Base-by-base conservation (phyloP, 257 asterid species). In the Salvia rosmarinus region DNA sequence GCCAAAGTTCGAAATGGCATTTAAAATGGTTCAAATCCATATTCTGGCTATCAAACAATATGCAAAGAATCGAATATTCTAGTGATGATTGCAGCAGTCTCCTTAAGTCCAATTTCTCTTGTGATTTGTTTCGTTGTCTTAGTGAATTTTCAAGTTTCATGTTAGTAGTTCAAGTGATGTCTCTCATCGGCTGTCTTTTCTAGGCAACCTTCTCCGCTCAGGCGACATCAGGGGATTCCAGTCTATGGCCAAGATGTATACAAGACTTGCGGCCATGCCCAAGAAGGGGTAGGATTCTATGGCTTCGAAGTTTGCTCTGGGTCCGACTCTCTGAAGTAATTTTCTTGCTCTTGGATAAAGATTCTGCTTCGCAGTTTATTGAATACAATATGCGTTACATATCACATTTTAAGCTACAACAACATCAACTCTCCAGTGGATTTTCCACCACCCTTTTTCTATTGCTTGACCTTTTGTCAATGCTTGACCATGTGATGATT, bases 251-350 rank as follows among this genome's bases (percentile, higher is more conserved):
- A 88, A 86, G 83, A 94, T 94, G 99, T 94, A 94, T 59, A 89
- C 99, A 44, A 82, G 95, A 80, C 99, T 94, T 68, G 99, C 99
- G 39, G 99, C 99, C 77, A 91, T 91, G 96, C 91, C 96, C 70
- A 94, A 91, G 84, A 89, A 89, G 76, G 95, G 98, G 14, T 91
- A 37, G 60, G 34, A 4, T 43, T 68, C 63, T 47, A 54, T 35
- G 34, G 2, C 4, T 2, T 5, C 30, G 3, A 3, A 25, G 30
- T 25, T 3, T 1, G 67, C 71, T 60, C 35, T 13, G 35, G 17
- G 60, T 44, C 67, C 35, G 43, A 30, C 49, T 14, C 46, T 55
- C 13, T 8, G 4, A 17, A 30, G 17, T 46, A 40, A 37, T 10
- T 28, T 77, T 56, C 17, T 77, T 32, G 55, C 72, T 69, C 64